Evolutionary conservation across 169 alveolate genomes (phyloP).

Genomic region (Eimeria maxima): DNA sequence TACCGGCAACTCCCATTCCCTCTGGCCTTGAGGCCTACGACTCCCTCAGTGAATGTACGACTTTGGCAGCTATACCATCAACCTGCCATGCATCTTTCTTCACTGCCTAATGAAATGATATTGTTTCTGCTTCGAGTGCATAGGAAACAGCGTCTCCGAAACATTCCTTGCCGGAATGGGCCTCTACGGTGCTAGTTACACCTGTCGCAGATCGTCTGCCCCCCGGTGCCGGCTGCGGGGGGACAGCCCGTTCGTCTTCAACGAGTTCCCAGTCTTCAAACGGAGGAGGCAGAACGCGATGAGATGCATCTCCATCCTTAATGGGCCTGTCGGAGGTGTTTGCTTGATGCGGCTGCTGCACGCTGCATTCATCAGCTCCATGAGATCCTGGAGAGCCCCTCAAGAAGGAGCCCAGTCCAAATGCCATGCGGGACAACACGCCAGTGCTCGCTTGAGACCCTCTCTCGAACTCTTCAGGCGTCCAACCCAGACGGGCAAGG

Average conservation of each 20-base stretch:
- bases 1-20: background rate
- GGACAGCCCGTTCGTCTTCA: constrained; percentile 46
- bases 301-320: background rate
- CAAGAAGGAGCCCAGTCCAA: constrained; percentile 36
- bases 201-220: background rate
- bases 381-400: constrained; percentile 24
- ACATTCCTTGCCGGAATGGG: background rate
- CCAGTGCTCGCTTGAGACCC: constrained; percentile 72
- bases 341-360: constrained; percentile 57
- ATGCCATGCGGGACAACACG: constrained; percentile 42
- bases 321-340: background rate
- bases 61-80: background rate
- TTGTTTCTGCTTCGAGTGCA: constrained; percentile 53
- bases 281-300: background rate
- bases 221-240: constrained; percentile 25
- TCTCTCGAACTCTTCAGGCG: constrained; percentile 77
- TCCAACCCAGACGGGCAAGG: constrained; percentile 81
- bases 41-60: background rate
- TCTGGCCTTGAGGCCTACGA: background rate
- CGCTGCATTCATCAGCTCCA: background rate
- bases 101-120: background rate
- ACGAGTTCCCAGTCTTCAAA: constrained; percentile 65
- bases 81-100: background rate
- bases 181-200: background rate
- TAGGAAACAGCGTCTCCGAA: constrained; percentile 58